These are phyloP conservation scores for Blastocystis sp. DNA, from an alignment of 352 stramenopile genomes.

Conservation along the genomic window DNA sequence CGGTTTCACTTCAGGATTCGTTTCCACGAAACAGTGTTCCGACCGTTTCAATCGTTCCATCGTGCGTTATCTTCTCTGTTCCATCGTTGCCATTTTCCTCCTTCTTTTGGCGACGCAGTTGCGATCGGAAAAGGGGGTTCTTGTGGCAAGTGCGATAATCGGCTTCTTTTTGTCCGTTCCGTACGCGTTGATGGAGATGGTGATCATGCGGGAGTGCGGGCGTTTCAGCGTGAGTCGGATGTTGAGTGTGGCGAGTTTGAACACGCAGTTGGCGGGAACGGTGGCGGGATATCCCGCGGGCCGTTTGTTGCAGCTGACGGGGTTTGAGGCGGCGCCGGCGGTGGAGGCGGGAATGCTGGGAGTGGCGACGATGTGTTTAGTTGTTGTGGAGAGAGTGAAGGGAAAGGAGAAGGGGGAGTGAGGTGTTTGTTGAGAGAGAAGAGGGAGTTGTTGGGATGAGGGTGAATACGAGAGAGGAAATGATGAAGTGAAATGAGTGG, in stretches of 20 bases:
- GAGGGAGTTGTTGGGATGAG: too few species aligned
- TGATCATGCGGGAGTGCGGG: neutral
- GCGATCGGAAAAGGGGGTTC: neutral
- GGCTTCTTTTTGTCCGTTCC: conserved; percentile 15
- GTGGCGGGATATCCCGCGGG: conserved; percentile 4
- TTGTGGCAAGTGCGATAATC: neutral
- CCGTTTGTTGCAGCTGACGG: neutral
- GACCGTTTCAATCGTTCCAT: neutral
- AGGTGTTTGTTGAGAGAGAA: too few species aligned
- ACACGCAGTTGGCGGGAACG: neutral
- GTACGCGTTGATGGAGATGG: neutral
- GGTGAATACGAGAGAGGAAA: too few species aligned
- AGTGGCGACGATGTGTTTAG: too few species aligned
- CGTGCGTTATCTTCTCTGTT: neutral
- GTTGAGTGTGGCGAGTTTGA: neutral
- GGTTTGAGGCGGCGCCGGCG: too few species aligned
- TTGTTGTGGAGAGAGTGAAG: too few species aligned
- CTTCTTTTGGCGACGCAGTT: neutral
- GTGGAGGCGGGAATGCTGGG: too few species aligned
- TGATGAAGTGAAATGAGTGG: too few species aligned
- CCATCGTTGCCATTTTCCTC: neutral
- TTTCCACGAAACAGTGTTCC: too few species aligned
- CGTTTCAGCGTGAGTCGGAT: neutral
- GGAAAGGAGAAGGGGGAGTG: too few species aligned
- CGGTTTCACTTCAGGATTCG: neutral